Conservation (phyloP, 2,329 filamentous ascomycete species). For the Apiospora kogelbergensis region DNA sequence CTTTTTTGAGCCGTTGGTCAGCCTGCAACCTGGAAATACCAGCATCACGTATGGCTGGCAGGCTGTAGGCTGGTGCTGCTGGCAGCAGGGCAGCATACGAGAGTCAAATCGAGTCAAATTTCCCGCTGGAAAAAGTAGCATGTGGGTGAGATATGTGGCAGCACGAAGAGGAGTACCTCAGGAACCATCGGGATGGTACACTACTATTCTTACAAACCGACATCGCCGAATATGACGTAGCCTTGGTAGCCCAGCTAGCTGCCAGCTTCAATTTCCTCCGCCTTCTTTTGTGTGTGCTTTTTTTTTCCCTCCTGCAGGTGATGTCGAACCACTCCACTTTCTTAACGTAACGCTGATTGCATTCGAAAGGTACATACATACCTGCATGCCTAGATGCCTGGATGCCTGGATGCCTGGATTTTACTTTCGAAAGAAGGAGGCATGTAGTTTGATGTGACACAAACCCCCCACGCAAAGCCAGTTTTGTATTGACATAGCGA, state of each 20-base stretch:
- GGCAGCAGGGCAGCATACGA: neutral
- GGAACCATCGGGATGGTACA: neutral
- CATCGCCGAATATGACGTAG: neutral
- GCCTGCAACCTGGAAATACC: neutral
- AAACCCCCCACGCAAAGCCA: neutral
- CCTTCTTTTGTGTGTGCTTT: neutral
- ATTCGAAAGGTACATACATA: too few relatives aligned
- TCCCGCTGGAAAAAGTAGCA: neutral
- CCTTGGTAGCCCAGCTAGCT: neutral
- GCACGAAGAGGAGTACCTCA: neutral
- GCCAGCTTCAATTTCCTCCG: neutral
- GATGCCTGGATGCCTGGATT: too few relatives aligned
- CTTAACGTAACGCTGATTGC: too few relatives aligned
- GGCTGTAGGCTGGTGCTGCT: too few relatives aligned
- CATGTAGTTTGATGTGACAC: neutral
- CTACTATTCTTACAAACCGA: neutral
- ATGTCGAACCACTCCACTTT: too few relatives aligned
- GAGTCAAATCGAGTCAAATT: neutral
- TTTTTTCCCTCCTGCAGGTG: neutral
- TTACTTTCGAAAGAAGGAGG: neutral
- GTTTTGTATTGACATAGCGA: neutral
- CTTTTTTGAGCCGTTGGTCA: conserved; percentile 1
- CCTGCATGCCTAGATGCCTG: too few relatives aligned
- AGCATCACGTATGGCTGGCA: neutral
- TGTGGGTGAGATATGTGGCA: neutral